Evolutionary conservation across 1,284 basidiomycete species (phyloP).

Genomic region (Blastosporella zonata): DNA sequence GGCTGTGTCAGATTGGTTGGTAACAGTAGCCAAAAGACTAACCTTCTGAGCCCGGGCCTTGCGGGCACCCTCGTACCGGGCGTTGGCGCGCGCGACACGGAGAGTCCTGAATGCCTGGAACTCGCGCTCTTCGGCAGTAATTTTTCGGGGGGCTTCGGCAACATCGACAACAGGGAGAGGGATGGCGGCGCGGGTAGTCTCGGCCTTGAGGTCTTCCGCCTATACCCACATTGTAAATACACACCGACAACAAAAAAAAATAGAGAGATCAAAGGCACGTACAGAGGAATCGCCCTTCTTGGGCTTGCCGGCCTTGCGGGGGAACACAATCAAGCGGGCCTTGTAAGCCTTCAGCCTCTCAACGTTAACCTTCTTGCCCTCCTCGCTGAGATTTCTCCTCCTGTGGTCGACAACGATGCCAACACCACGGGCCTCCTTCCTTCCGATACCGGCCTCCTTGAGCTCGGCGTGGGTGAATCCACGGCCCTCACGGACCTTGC

Average conservation of each 20-base stretch:
- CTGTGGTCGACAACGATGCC: slow-evolving; percentile 98
- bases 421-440: slow-evolving; percentile 91
- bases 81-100: slow-evolving; percentile 81
- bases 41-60: slow-evolving; percentile 81
- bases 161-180: slow-evolving; percentile 69
- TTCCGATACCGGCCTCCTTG: slow-evolving; percentile 94
- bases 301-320: slow-evolving; percentile 92
- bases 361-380: slow-evolving; percentile 95
- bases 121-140: slow-evolving; percentile 89
- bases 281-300: slow-evolving; percentile 94
- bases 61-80: slow-evolving; percentile 86
- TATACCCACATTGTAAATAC: no score
- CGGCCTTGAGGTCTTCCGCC: slow-evolving; percentile 83
- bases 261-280: slow-evolving; percentile 31
- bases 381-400: slow-evolving; percentile 95
- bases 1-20: slow-evolving; percentile 4
- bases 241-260: slow-evolving; percentile 9
- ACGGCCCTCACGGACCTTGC: slow-evolving; percentile 94
- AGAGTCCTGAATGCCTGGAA: slow-evolving; percentile 90
- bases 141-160: slow-evolving; percentile 89
- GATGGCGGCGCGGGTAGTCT: slow-evolving; percentile 72
- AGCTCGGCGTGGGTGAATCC: slow-evolving; percentile 96
- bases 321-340: slow-evolving; percentile 86
- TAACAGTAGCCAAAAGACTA: slow-evolving; percentile 26
- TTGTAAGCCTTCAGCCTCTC: slow-evolving; percentile 96